Evolutionary conservation across 2,329 filamentous ascomycete species (phyloP), one percentile per base, ranked within the genome.

Genomic region (Ceratocystis diversiconidia): DNA sequence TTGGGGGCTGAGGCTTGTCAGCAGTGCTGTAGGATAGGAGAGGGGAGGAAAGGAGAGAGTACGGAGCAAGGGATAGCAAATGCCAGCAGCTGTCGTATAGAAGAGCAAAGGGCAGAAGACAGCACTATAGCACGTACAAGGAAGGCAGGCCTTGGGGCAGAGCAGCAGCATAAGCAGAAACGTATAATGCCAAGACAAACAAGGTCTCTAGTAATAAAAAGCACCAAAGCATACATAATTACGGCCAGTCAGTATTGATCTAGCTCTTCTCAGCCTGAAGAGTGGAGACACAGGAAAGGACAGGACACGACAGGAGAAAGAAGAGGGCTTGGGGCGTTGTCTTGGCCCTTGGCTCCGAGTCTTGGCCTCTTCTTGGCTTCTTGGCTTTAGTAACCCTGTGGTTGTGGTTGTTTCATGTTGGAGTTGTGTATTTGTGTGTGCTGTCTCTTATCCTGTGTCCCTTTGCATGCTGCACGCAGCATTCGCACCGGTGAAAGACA

Each of bases 111-210:
- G 10, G 32, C 10, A 36, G 32, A 36, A 36, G 32, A 36, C 32
- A 12, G 32, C 32, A 36, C 32, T 12, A 4, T 1, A 36, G 32
- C 10, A 36, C 32, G 32, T 36, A 3, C 32, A 36, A 12, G 32
- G 32, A 36, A 36, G 32, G 10, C 32, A 10, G 32, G 32, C 32
- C 32, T 36, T 36, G 32, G 32, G 30, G 30, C 6, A 6, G 30
- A 30, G 30, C 30, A 30, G 30, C 30, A 7, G 32, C 32, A 30
- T 57, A 57, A 10, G 22, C 52, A 30, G 52, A 22, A 57, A 32
- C 30, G 22, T 57, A 57, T 57, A 57, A 57, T 57, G 52, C 52
- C 52, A 57, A 57, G 52, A 57, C 52, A 57, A n/a, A 57, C 19
- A 50, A 10, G 46, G 22, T 57, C 15, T 17, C 25, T 22, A 30